Base-by-base conservation (phyloP, 768 basidiomycete genomes). In the Butyriboletus loyo region DNA sequence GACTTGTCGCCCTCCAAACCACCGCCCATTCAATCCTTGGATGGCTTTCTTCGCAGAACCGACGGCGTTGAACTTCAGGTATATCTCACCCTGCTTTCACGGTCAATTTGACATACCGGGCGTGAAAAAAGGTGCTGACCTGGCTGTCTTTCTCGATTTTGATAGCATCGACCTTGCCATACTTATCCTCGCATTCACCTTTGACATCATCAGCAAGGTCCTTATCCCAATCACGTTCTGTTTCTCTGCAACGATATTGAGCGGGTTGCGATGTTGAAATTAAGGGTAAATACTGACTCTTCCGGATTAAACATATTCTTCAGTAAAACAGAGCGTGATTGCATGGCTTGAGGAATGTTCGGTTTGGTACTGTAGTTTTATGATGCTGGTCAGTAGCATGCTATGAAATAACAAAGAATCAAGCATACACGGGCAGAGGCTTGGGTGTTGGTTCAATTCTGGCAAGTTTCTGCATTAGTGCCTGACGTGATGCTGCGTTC, bases 401-500 rank as follows among this genome's bases (percentile, higher is more conserved):
- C 22, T 22, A 39, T n/a, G 24, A 37, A 35, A 32, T 32, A 40
- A 21, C 5, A 37, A 50, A 30, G 31, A 37, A 42, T 46, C 43
- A 42, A 38, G 68, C 84, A 58, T 72, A 92, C 89, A 81, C 69
- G 24, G 84, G 80, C 63, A 83, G 77, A 59, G 81, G 78, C 64
- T 75, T 77, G 45, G 81, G 72, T 45, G 84, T 71, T 40, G 81
- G 77, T 64, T 92, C 89, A 74, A 85, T 90, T 78, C 97, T 92
- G 72, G 97, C 94, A 82, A 99, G 91, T 85, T 98, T 99, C 77
- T 95, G 92, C 97, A 99, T 99, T 78, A 99, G 92, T 72, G 93
- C 92, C 80, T 97, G 94, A 75, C 97, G 91, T 68, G 93, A 92
- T 66, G 90, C 91, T 79, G 91, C 91, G 78, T 97, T 97, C 79